A percentile compares a stretch with the other conserved stretches of the same genome.
These are phyloP conservation scores for Candolleomyces aberdarensis DNA, from an alignment of 768 basidiomycete genomes.

Conservation along the genomic window DNA sequence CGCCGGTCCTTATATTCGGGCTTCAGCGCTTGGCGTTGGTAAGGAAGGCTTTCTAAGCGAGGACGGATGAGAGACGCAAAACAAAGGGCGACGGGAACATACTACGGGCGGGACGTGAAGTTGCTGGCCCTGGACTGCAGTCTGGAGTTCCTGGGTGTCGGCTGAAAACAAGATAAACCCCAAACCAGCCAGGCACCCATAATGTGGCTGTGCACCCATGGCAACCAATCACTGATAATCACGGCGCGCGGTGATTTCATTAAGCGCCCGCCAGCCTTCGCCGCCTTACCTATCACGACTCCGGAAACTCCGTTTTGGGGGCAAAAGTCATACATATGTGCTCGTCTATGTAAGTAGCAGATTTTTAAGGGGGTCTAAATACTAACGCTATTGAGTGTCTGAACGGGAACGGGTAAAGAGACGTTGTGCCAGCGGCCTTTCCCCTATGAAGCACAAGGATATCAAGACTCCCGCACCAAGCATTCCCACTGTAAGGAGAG, in stretches of 20 bases:
- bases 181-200: background rate
- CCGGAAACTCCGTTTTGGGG: too few species aligned
- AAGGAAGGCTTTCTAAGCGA: background rate
- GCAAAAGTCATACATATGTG: too few species aligned
- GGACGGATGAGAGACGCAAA: background rate
- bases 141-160: background rate
- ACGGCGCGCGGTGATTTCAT: background rate
- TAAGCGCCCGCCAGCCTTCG: background rate
- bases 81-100: background rate
- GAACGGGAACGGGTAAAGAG: conserved; percentile 1
- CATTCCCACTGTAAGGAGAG: conserved; percentile 43
- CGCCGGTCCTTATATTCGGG: too few species aligned
- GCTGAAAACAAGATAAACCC: background rate
- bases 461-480: conserved; percentile 36
- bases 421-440: conserved; percentile 31
- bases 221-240: background rate
- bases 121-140: too few species aligned
- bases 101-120: background rate
- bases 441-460: conserved; percentile 47
- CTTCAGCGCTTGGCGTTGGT: background rate
- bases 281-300: too few species aligned
- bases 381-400: too few species aligned
- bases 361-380: too few species aligned
- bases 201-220: conserved; percentile 13
- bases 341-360: too few species aligned